Percentiles rank a stretch among this genome's conserved stretches.
phyloP scores from a whole-genome alignment of 2,329 filamentous ascomycete species.

The Malbranchea zuffiana region DNA sequence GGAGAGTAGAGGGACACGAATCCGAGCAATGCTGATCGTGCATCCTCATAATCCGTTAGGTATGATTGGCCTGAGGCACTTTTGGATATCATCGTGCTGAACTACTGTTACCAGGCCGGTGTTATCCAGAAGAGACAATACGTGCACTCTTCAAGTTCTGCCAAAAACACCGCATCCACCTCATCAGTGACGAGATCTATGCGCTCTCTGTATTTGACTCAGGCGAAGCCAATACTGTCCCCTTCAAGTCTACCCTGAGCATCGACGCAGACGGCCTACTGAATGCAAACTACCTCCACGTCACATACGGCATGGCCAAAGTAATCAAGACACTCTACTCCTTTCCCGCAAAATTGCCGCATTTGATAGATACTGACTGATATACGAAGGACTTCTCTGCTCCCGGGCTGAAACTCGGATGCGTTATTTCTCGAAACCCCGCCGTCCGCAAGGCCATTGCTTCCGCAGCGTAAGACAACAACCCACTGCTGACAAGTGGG shows the following conservation, averaged over 20 bases:
- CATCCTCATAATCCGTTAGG: conserved; percentile 39
- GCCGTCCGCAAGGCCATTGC: conserved; percentile 2
- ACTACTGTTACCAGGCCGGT: conserved; percentile 38
- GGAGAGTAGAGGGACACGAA: conserved; percentile 22
- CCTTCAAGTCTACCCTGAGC: conserved; percentile 40
- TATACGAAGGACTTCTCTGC: conserved; percentile 44
- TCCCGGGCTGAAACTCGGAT: conserved; percentile 45
- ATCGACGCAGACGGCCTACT: conserved; percentile 38
- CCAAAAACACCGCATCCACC: conserved; percentile 39
- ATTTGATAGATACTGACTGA: too few relatives aligned
- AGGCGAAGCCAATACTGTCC: conserved; percentile 30
- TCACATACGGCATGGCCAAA: conserved; percentile 38
- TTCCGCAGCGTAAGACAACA: conserved; percentile 5
- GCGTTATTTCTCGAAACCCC: conserved; percentile 6
- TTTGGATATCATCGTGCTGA: conserved; percentile 25
- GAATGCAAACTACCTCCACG: conserved; percentile 42
- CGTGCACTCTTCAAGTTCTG: conserved; percentile 41
- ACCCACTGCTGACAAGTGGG: neutral
- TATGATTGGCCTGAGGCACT: conserved; percentile 20
- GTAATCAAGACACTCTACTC: conserved; percentile 13
- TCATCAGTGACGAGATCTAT: conserved; percentile 51
- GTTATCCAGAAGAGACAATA: conserved; percentile 36
- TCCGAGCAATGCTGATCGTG: conserved; percentile 34
- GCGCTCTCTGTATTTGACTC: conserved; percentile 42
- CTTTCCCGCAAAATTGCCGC: too few relatives aligned